Evolutionary conservation across 352 stramenopile species (phyloP), one percentile per base, ranked within the genome.

Genomic region (Phytophthora pini): DNA sequence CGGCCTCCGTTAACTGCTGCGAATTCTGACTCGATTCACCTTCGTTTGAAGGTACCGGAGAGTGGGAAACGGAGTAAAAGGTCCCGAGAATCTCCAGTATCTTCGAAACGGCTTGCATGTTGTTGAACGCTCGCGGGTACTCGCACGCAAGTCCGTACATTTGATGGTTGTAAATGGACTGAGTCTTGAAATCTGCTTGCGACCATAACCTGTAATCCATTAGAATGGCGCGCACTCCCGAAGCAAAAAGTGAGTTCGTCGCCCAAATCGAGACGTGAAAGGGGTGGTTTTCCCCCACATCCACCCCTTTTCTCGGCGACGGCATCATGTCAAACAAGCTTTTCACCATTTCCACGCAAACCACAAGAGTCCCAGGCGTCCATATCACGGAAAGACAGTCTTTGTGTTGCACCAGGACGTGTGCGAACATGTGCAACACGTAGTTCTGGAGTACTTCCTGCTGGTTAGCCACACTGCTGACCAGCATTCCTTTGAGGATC

Each of bases 161-260:
- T 55, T 95, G 85, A 60, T 93, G 87, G 41, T 87, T 87, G 60
- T 80, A 93, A 40, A 94, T 92, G 5, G 84, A 93, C 61, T 94
- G 87, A 1, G 82, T 88, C 61, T 92, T 95, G 41, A 71, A 92
- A 49, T 81, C 78, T 9, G 83, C 72, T 22, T 65, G 59, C 10
- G 72, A 73, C 87, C 87, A 95, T 8, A 92, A 20, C 4, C 80
- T 72, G 48, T 86, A 93, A 57, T 95, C 80, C 20, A 95, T 67
- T 15, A 95, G 50, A 44, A 90, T 73, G 1, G 78, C 78, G 12
- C 84, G 82, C 1, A 95, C 72, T 6, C 71, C 85, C 22, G 79
- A 84, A 4, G 83, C 83, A 56, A 95, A 93, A 11, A 93, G 64
- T 20, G 85, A 85, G 51, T 92, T 90, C 36, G 74, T 89, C n/a